These are phyloP conservation scores for Stephania yunnanensis DNA, from an alignment of 164 flowering plant genomes.

Conservation along the genomic window DNA sequence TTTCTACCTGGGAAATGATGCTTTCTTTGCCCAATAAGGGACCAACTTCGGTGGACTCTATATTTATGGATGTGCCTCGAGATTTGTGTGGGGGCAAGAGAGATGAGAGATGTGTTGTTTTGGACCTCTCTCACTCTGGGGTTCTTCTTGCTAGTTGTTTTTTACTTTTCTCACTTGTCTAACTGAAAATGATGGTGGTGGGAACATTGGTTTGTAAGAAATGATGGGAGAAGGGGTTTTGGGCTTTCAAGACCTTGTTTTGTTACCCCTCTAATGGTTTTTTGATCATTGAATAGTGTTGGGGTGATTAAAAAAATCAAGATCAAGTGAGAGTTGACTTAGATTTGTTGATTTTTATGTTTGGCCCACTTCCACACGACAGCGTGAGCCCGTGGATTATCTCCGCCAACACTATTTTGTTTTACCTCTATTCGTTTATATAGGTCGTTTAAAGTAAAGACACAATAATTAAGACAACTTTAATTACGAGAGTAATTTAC, in stretches of 20 bases:
- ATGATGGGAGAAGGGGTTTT: conserved; percentile 29
- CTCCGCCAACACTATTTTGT: too few relatives aligned
- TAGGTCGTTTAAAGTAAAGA: too few relatives aligned
- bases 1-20: conserved; percentile 3
- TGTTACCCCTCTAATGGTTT: neutral
- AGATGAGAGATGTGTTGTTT: neutral
- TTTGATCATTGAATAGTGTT: neutral
- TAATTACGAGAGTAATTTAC: too few relatives aligned
- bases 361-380: too few relatives aligned
- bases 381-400: too few relatives aligned
- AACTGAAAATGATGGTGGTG: conserved; percentile 58
- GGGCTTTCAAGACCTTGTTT: neutral
- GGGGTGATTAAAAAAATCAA: neutral
- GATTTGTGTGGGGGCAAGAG: neutral
- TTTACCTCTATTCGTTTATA: too few relatives aligned
- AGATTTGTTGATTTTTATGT: too few relatives aligned
- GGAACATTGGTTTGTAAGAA: conserved; percentile 52
- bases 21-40: neutral
- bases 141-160: conserved; percentile 6
- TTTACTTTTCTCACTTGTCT: conserved; percentile 31
- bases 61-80: neutral
- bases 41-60: neutral
- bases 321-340: neutral
- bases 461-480: too few relatives aligned
- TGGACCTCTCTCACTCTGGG: neutral